Percentiles rank a stretch among this genome's conserved stretches.
phyloP scores from a whole-genome alignment of 164 flowering plant genomes.

The Liquidambar formosana region DNA sequence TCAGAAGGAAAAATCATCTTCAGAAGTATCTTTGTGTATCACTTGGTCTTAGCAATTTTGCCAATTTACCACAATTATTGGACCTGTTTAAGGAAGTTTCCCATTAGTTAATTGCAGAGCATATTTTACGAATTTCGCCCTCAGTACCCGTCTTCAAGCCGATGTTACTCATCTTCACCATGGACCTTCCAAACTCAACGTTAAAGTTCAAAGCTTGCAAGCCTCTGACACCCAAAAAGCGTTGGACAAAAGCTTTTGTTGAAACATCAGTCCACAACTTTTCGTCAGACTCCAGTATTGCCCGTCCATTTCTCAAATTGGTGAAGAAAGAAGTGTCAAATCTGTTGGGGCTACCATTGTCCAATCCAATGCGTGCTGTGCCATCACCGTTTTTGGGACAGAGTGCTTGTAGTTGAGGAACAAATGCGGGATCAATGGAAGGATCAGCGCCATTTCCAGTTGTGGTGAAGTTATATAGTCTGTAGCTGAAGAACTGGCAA shows the following conservation, averaged over 20 bases:
- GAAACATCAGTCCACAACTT: slow-evolving; percentile 46
- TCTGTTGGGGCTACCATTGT: slow-evolving; percentile 34
- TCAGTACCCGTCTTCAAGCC: slow-evolving; percentile 47
- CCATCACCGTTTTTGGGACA: slow-evolving; percentile 51
- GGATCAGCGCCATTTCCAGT: slow-evolving; percentile 46
- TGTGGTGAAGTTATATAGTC: slow-evolving; percentile 57
- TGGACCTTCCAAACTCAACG: slow-evolving; percentile 49
- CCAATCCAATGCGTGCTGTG: slow-evolving; percentile 38
- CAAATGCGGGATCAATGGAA: slow-evolving; percentile 37
- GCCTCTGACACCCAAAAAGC: slow-evolving; percentile 35
- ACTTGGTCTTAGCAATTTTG: too few relatives aligned
- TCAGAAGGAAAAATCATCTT: too few relatives aligned
- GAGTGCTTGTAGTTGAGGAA: slow-evolving; percentile 37
- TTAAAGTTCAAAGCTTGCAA: slow-evolving; percentile 34
- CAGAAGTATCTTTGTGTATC: too few relatives aligned
- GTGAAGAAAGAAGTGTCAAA: slow-evolving; percentile 45
- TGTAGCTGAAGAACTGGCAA: slow-evolving; percentile 49
- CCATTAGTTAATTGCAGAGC: slow-evolving; percentile 46
- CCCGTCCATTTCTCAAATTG: slow-evolving; percentile 44
- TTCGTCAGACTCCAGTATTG: slow-evolving; percentile 61
- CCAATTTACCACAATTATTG: too few relatives aligned
- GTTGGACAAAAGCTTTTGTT: slow-evolving; percentile 35
- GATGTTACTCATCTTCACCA: slow-evolving; percentile 66
- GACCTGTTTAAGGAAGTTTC: too few relatives aligned
- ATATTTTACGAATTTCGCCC: slow-evolving; percentile 57